Evolutionary conservation across 2,329 filamentous ascomycete species (phyloP), one percentile per base, ranked within the genome.

Genomic region (Didymella sp.): DNA sequence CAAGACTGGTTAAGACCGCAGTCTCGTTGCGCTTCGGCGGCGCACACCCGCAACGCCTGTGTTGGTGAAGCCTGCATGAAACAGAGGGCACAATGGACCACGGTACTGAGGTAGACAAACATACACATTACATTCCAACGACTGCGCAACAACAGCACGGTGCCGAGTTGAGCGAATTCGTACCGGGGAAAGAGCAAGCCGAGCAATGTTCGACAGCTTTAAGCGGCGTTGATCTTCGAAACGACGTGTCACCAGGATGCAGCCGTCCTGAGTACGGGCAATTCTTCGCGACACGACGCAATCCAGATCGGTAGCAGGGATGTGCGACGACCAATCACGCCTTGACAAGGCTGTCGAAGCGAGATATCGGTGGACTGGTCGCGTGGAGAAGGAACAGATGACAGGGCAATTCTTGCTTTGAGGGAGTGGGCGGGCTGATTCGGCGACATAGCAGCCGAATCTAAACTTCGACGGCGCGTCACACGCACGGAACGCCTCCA

Each of bases 391-490:
- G n/a, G 22, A 13, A 19, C 33, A 46, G 21, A 31, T 28, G 35
- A 46, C 15, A 53, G 25, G 48, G 43, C 48, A 56, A 43, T 7
- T 51, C 24, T 47, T 51, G 30, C 41, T 30, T 51, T 15, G 17
- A n/a, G 11, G 4, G n/a, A n/a, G 22, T 33, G 12, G 41, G 31
- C 24, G 40, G 54, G 27, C 46, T 51, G 7, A 2, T 27, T 47
- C 53, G 53, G 53, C 46, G 47, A 51, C 17, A 24, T n/a, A 13
- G 13, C 31, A 47, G 35, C 53, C 53, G 54, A 43, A 46, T 38
- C 25, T 57, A 47, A 57, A 51, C 37, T 30, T 21, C 21, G 47
- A 51, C 53, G 35, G 41, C 41, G 54, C 42, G 43, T 38, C 48
- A 51, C 47, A 42, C 5, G 24, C 35, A 27, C 54, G 54, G 54